These are phyloP conservation scores for Isoetes taiwanensis DNA, from an alignment of 75 land plant genomes.

Conservation along the genomic window DNA sequence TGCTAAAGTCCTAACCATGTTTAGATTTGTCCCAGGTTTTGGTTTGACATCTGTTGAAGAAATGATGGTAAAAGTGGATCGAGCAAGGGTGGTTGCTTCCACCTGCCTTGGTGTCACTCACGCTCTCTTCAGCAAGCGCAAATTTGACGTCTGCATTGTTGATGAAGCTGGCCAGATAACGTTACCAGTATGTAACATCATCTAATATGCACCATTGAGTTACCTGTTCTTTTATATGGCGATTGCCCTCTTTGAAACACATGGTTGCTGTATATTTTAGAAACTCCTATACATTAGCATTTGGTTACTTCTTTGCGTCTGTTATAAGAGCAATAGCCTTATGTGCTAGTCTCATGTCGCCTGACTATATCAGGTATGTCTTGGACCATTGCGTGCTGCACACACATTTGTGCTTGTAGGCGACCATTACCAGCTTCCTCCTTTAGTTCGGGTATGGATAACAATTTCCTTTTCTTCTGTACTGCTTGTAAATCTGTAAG, in stretches of 20 bases:
- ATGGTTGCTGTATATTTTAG: no score
- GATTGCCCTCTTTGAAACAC: no score
- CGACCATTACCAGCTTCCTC: slow-evolving; percentile 87
- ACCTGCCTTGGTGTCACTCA: slow-evolving; percentile 73
- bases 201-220: not conserved
- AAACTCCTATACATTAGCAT: no score
- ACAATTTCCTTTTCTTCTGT: not conserved
- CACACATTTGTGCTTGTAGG: slow-evolving; percentile 82
- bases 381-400: slow-evolving; percentile 78
- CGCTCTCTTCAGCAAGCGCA: slow-evolving; percentile 52
- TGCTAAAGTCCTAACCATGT: no score
- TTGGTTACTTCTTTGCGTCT: no score
- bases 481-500: not conserved
- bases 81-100: slow-evolving; percentile 56
- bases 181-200: slow-evolving; percentile 41
- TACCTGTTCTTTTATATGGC: not conserved
- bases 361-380: slow-evolving; percentile 40
- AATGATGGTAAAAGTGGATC: slow-evolving; percentile 30
- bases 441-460: slow-evolving; percentile 56
- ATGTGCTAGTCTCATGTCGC: not conserved
- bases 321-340: not conserved
- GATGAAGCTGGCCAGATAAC: slow-evolving; percentile 96
- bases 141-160: slow-evolving; percentile 82
- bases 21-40: slow-evolving; percentile 24
- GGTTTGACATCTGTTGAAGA: slow-evolving; percentile 34